phyloP scores from a whole-genome alignment of 495 filamentous ascomycete species.

The Aspergillus bridgeri region DNA sequence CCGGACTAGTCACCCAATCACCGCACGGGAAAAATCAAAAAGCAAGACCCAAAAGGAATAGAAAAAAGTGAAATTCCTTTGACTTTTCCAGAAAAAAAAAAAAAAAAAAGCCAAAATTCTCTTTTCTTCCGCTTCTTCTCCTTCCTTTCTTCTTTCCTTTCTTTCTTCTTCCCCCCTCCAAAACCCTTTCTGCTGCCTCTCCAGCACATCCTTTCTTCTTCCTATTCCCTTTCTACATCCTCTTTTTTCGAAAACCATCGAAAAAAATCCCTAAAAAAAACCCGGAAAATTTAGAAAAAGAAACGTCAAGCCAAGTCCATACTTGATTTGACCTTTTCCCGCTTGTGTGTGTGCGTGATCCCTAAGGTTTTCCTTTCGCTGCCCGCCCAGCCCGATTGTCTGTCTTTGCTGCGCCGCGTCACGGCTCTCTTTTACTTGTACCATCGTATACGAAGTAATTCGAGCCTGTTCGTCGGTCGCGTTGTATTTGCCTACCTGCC shows the following conservation, averaged over 20 bases:
- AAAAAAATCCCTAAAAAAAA: conserved; percentile 44
- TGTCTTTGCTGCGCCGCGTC: not conserved
- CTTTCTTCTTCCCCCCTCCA: conserved; percentile 27
- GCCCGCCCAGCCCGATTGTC: not conserved
- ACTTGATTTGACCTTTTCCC: not conserved
- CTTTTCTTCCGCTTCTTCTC: conserved; percentile 14
- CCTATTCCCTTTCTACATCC: conserved; percentile 39
- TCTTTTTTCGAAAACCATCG: conserved; percentile 41
- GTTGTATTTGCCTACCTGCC: not conserved
- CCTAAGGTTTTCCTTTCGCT: conserved; percentile 7
- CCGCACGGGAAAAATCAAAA: conserved; percentile 8
- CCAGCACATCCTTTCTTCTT: conserved; percentile 26
- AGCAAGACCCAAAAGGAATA: conserved; percentile 33
- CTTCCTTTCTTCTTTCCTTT: conserved; percentile 41
- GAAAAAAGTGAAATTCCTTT: conserved; percentile 25
- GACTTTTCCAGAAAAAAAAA: conserved; percentile 34
- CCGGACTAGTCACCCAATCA: conserved; percentile 2
- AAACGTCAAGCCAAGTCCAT: conserved; percentile 12
- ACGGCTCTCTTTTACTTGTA: not conserved
- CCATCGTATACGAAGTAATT: not conserved
- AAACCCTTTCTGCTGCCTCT: conserved; percentile 28
- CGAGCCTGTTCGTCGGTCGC: not conserved
- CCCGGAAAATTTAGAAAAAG: conserved; percentile 40
- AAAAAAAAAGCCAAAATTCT: conserved; percentile 13
- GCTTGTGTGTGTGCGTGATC: conserved; percentile 20